Conservation (phyloP, 1,284 basidiomycete species). For the Sphaerobolus stellatus region DNA sequence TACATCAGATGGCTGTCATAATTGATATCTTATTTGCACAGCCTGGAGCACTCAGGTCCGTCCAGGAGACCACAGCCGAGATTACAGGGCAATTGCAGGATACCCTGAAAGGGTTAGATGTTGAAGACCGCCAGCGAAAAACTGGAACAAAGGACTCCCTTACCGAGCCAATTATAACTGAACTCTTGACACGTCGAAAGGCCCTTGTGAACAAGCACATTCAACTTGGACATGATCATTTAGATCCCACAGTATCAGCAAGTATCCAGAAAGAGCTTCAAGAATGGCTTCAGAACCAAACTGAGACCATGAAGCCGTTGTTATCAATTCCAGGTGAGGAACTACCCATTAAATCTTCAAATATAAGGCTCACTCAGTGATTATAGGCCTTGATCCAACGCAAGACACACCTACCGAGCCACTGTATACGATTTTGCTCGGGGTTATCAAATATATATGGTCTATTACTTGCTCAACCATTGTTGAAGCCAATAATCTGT, state of each 20-base stretch:
- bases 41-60: too few species aligned
- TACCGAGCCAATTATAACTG: too few species aligned
- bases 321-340: not conserved
- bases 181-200: too few species aligned
- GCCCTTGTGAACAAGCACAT: not conserved
- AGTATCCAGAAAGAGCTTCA: not conserved
- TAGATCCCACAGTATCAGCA: not conserved
- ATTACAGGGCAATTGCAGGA: too few species aligned
- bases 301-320: not conserved
- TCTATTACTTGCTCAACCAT: not conserved
- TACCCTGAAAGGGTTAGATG: too few species aligned
- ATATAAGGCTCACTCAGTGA: too few species aligned
- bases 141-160: not conserved
- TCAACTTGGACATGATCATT: not conserved
- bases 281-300: not conserved
- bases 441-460: slow-evolving; percentile 30
- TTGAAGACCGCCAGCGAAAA: too few species aligned
- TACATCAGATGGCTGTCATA: too few species aligned
- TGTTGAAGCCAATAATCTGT: not conserved
- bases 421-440: slow-evolving; percentile 27
- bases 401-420: slow-evolving; percentile 26
- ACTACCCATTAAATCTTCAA: not conserved
- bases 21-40: too few species aligned
- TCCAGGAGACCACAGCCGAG: too few species aligned
- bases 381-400: too few species aligned